Conservation (phyloP, 257 asterid species). For the Penstemon davidsonii region DNA sequence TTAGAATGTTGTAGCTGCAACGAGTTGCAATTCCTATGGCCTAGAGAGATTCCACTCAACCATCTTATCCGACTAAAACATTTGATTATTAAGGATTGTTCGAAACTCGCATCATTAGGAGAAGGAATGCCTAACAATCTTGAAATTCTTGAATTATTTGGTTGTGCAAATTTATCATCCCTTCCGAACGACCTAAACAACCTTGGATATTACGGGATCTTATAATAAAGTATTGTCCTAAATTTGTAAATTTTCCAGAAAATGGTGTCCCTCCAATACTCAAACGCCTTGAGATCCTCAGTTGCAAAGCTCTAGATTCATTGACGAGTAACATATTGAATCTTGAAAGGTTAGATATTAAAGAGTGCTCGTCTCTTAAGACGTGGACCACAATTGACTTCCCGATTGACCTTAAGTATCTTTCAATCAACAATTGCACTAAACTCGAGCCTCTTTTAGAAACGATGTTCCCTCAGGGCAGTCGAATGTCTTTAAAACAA, state of each 20-base stretch:
- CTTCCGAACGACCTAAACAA: slow-evolving; percentile 50
- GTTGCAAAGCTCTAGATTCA: slow-evolving; percentile 54
- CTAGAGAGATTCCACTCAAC: slow-evolving; percentile 32
- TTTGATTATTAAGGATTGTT: slow-evolving; percentile 56
- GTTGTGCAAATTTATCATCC: slow-evolving; percentile 41
- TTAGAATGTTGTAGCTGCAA: slow-evolving; percentile 62
- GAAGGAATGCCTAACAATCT: slow-evolving; percentile 59
- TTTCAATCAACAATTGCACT: slow-evolving; percentile 51
- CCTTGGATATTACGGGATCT: slow-evolving; percentile 47
- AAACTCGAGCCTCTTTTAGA: slow-evolving; percentile 50
- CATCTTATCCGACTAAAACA: slow-evolving; percentile 48
- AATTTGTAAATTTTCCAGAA: slow-evolving; percentile 43
- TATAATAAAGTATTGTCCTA: slow-evolving; percentile 53
- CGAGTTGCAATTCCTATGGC: slow-evolving; percentile 53
- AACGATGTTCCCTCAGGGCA: slow-evolving; percentile 30
- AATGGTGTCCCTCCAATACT: slow-evolving; percentile 58
- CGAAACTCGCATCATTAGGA: slow-evolving; percentile 47
- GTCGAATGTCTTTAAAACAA: slow-evolving; percentile 51
- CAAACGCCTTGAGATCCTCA: slow-evolving; percentile 61
- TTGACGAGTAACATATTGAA: slow-evolving; percentile 45
- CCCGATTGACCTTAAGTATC: slow-evolving; percentile 53
- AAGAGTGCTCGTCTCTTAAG: slow-evolving; percentile 58
- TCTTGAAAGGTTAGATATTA: slow-evolving; percentile 63
- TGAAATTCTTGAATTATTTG: slow-evolving; percentile 60
- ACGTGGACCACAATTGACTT: slow-evolving; percentile 46